Base-by-base conservation (phyloP, 169 alveolate species). In the Plasmodium fragile region DNA sequence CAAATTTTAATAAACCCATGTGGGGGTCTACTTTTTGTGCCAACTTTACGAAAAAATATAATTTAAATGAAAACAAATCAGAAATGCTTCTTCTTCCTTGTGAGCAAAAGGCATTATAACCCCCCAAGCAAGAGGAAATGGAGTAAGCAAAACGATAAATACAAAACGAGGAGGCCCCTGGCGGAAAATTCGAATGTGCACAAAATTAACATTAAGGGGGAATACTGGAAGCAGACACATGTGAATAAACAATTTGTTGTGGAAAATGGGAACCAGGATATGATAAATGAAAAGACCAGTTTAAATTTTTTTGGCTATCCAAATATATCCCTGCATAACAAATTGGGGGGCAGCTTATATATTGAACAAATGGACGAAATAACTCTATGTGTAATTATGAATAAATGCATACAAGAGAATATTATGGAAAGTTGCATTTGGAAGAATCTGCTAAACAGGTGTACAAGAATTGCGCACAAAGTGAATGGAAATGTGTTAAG, bases 221-320 rank as follows among this genome's bases (percentile, higher is more conserved):
- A 96, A 87, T 96, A 97, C 96, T 96, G 98, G 98, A 93, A 92
- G 77, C 96, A 94, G 34, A 94, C 95, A 28, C 90, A 85, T 34
- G 95, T 93, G 83, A 95, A 95, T 34, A 90, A 94, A 81, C 93
- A 85, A 34, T 96, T 95, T 41, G 95, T 83, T 18, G 92, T 84
- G 55, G 92, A 84, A 84, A 49, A 84, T 84, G 92, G 70, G 36
- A 84, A 84, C 78, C 73, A 41, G 52, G 92, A 84, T 84, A 84
- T 84, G 92, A 84, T 84, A 72, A 84, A 84, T 73, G 92, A 84
- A 49, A 84, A 70, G 78, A 84, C 83, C 80, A 92, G 93, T 55
- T 81, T 72, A 81, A 96, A 95, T 49, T 96, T 96, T 95, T 96
- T 96, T 97, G 98, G 98, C 4, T 96, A 94, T 55, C 98, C 98